phyloP scores from a whole-genome alignment of 805 yeast species.

The Phaffomyces thermotolerans region DNA sequence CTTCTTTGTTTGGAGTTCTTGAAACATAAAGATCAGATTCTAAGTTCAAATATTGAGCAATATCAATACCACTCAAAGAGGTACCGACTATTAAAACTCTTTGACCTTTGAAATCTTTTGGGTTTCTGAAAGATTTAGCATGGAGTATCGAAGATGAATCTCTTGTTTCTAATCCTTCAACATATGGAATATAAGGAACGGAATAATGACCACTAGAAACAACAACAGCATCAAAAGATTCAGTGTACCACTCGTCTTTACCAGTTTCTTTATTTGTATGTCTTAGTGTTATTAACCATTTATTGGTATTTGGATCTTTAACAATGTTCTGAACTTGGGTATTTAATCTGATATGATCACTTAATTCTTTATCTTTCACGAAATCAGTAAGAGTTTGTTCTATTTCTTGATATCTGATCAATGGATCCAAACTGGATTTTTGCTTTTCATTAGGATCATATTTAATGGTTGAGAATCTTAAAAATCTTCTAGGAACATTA shows the following conservation, averaged over 20 bases:
- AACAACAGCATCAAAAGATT: constrained; percentile 46
- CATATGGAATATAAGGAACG: constrained; percentile 45
- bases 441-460: constrained; percentile 12
- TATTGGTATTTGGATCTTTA: constrained; percentile 23
- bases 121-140: constrained; percentile 40
- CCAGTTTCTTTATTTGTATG: constrained; percentile 11
- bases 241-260: constrained; percentile 35
- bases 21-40: constrained; percentile 47
- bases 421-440: constrained; percentile 26
- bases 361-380: constrained; percentile 24
- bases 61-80: constrained; percentile 34
- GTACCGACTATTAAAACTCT: constrained; percentile 39
- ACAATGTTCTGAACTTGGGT: constrained; percentile 32
- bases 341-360: constrained; percentile 28
- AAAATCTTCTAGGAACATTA: constrained; percentile 32
- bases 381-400: constrained; percentile 23
- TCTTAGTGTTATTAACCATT: constrained; percentile 31
- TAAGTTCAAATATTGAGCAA: constrained; percentile 35
- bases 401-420: constrained; percentile 29
- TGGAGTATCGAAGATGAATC: constrained; percentile 41
- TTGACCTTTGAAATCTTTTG: constrained; percentile 31
- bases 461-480: constrained; percentile 30
- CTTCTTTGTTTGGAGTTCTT: constrained; percentile 64
- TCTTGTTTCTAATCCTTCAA: constrained; percentile 35
- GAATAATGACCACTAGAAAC: constrained; percentile 55